phyloP scores from a whole-genome alignment of 192 early-diverging fungal species.

The Chytriomyces sp. region DNA sequence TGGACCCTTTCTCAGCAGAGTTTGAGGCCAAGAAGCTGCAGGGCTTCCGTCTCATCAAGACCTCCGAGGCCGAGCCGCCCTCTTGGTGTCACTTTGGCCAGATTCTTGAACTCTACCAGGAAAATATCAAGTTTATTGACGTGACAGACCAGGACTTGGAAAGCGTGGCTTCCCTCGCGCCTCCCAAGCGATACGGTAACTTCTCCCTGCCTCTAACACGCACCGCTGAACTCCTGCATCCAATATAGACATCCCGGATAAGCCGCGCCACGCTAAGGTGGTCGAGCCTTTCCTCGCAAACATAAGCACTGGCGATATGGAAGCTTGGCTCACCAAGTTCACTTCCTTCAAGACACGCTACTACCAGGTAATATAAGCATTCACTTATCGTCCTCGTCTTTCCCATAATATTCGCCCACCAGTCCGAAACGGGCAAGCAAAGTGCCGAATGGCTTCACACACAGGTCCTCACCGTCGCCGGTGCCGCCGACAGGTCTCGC shows the following conservation, averaged over 20 bases:
- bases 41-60: constrained; percentile 39
- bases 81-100: constrained; percentile 40
- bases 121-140: constrained; percentile 79
- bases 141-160: constrained; percentile 74
- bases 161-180: not conserved
- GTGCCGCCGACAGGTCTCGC: constrained; percentile 10
- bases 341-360: constrained; percentile 88
- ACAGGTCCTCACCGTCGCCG: constrained; percentile 36
- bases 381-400: too few relatives aligned
- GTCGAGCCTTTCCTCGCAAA: constrained; percentile 60
- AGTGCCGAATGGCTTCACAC: constrained; percentile 44
- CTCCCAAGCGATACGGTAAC: constrained; percentile 3
- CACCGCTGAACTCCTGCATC: constrained; percentile 24
- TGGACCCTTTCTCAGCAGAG: too few relatives aligned
- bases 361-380: constrained; percentile 66
- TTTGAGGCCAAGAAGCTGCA: too few relatives aligned
- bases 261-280: constrained; percentile 58
- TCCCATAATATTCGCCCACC: too few relatives aligned
- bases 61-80: constrained; percentile 3
- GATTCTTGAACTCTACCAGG: constrained; percentile 68
- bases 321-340: constrained; percentile 70
- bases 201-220: not conserved
- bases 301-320: constrained; percentile 70
- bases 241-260: constrained; percentile 47
- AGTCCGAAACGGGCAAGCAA: constrained; percentile 31